A percentile compares a stretch with the other conserved stretches of the same genome.
Conservation (phyloP, 805 yeast species). For the Pachysolen tannophilus region DNA sequence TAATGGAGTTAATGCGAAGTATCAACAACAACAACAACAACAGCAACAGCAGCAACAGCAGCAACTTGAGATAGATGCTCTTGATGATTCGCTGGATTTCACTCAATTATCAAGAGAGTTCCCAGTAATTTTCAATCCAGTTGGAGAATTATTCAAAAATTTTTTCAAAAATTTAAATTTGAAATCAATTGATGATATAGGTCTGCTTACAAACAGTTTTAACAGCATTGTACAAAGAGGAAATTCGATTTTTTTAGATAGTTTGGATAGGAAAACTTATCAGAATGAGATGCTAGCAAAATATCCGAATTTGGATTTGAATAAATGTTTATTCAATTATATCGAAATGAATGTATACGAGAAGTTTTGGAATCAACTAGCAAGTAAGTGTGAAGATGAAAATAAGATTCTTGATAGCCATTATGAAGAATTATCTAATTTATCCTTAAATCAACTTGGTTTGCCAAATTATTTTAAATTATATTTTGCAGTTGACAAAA, state of each 20-base stretch:
- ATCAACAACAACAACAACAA: not conserved
- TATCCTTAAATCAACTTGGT: slow-evolving; percentile 46
- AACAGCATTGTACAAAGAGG: slow-evolving; percentile 23
- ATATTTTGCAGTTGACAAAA: slow-evolving; percentile 4
- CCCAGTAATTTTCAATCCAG: slow-evolving; percentile 28
- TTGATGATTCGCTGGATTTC: slow-evolving; percentile 14
- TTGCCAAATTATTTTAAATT: slow-evolving; percentile 22
- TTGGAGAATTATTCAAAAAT: slow-evolving; percentile 30
- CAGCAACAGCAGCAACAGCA: slow-evolving; percentile 4
- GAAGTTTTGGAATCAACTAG: slow-evolving; percentile 49
- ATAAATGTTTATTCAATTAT: slow-evolving; percentile 53
- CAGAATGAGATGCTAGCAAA: slow-evolving; percentile 17
- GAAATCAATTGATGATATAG: slow-evolving; percentile 18
- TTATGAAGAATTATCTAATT: slow-evolving; percentile 27
- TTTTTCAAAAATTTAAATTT: slow-evolving; percentile 31
- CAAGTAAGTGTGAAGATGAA: slow-evolving; percentile 3
- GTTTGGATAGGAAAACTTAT: slow-evolving; percentile 21
- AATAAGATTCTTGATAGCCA: slow-evolving; percentile 17
- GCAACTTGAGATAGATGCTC: not conserved
- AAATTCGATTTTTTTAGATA: slow-evolving; percentile 22
- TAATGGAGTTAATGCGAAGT: not conserved
- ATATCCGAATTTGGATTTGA: slow-evolving; percentile 37
- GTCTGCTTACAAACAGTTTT: slow-evolving; percentile 21
- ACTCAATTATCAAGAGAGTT: slow-evolving; percentile 30
- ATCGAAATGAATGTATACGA: slow-evolving; percentile 65